A percentile compares a stretch with the other conserved stretches of the same genome.
Conservation (phyloP, 106 monocot genomes). For the Apostasia shenzhenica region DNA sequence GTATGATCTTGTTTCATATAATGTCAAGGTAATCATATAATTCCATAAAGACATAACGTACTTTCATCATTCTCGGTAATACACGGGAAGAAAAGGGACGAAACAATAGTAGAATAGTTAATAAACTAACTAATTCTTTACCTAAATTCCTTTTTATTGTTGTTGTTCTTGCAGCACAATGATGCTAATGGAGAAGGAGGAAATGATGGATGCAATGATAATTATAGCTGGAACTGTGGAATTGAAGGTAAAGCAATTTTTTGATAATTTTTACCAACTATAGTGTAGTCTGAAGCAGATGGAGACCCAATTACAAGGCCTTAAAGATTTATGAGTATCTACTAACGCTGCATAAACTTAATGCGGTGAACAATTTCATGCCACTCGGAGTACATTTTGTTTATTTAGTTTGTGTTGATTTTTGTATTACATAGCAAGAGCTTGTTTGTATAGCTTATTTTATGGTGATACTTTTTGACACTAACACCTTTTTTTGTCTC, state of each 20-base stretch:
- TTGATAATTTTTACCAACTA: not conserved
- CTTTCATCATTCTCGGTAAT: too few relatives aligned
- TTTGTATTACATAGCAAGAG: not conserved
- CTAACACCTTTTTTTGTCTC: not conserved
- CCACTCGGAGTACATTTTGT: not conserved
- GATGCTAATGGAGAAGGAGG: constrained; percentile 92
- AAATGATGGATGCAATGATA: constrained; percentile 93
- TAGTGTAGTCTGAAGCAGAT: not conserved
- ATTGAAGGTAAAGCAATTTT: constrained; percentile 64
- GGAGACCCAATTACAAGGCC: too few relatives aligned
- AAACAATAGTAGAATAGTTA: too few relatives aligned
- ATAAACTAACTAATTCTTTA: too few relatives aligned
- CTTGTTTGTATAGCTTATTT: not conserved
- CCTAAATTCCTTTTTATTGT: not conserved
- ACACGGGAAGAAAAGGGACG: not conserved
- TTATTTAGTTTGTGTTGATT: not conserved
- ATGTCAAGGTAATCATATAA: constrained; percentile 56
- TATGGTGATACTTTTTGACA: not conserved
- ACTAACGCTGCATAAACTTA: too few relatives aligned
- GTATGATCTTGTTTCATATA: constrained; percentile 92
- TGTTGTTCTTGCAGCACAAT: constrained; percentile 57
- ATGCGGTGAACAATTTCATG: not conserved
- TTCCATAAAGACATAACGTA: not conserved
- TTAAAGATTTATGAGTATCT: too few relatives aligned
- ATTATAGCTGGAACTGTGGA: constrained; percentile 99